These are phyloP conservation scores for Macrocybe gigantea DNA, from an alignment of 768 basidiomycete genomes.

Conservation along the genomic window DNA sequence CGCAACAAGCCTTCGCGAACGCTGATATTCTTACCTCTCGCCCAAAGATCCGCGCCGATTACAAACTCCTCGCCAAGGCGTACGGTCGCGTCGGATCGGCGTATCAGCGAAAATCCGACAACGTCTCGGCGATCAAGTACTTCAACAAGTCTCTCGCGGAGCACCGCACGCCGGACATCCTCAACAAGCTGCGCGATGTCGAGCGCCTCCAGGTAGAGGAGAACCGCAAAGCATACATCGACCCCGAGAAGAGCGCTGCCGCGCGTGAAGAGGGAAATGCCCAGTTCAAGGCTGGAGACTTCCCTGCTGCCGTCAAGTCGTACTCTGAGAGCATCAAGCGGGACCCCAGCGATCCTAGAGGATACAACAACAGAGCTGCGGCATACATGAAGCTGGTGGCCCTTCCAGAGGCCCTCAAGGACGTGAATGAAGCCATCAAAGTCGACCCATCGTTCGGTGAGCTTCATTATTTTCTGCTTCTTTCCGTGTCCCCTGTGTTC, in stretches of 20 bases:
- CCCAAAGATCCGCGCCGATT: constrained; percentile 78
- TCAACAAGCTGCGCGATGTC: constrained; percentile 81
- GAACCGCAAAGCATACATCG: constrained; percentile 80
- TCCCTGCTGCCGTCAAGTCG: constrained; percentile 83
- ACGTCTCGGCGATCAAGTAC: constrained; percentile 77
- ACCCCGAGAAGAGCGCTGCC: constrained; percentile 73
- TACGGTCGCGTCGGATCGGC: constrained; percentile 85
- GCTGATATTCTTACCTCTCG: neutral
- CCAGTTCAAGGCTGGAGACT: constrained; percentile 90
- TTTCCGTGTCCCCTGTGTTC: neutral
- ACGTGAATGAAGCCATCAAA: constrained; percentile 89
- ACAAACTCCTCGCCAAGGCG: constrained; percentile 93
- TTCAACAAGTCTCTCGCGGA: constrained; percentile 93
- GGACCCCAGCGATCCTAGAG: constrained; percentile 81
- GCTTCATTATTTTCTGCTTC: constrained; percentile 13
- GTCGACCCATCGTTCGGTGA: constrained; percentile 81
- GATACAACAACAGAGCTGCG: constrained; percentile 98
- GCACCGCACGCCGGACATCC: constrained; percentile 90
- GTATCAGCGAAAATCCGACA: constrained; percentile 76
- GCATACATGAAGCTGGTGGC: constrained; percentile 95
- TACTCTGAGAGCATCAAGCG: constrained; percentile 98
- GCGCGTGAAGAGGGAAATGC: constrained; percentile 92
- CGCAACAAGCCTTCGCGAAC: neutral
- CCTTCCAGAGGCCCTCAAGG: constrained; percentile 93
- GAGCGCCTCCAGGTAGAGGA: constrained; percentile 76